phyloP scores from a whole-genome alignment of 805 yeast species.

The Naumovozyma dairenensis region DNA sequence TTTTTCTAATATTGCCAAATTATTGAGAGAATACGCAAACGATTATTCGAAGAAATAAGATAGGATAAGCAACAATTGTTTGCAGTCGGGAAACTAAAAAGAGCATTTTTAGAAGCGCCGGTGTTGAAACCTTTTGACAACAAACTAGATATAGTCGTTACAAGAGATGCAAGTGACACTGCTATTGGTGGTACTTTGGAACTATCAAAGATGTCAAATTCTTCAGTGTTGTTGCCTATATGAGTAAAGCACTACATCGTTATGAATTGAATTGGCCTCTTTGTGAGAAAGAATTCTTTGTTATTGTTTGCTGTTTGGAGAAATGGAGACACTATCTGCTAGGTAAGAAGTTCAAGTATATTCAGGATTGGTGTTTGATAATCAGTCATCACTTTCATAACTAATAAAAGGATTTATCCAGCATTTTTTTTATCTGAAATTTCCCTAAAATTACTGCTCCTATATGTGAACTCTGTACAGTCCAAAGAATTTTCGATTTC shows the following conservation, averaged over 20 bases:
- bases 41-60: too few relatives aligned
- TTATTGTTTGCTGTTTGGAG: not conserved
- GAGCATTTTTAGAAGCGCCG: not conserved
- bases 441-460: too few relatives aligned
- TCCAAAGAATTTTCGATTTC: too few relatives aligned
- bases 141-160: not conserved
- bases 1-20: not conserved
- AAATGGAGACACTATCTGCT: constrained; percentile 1
- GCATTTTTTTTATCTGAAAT: too few relatives aligned
- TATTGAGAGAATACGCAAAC: not conserved
- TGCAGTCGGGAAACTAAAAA: not conserved
- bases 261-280: constrained; percentile 1
- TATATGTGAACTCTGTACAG: too few relatives aligned
- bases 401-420: too few relatives aligned
- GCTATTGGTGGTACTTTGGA: constrained; percentile 1
- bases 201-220: not conserved
- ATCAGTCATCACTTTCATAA: too few relatives aligned
- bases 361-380: too few relatives aligned
- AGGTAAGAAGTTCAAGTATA: too few relatives aligned
- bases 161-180: constrained; percentile 1
- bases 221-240: constrained; percentile 1
- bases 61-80: not conserved
- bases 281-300: constrained; percentile 1
- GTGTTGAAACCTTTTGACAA: not conserved
- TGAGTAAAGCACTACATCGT: not conserved